Base-by-base conservation (phyloP, 306 rosid genomes). In the Cercis canadensis region DNA sequence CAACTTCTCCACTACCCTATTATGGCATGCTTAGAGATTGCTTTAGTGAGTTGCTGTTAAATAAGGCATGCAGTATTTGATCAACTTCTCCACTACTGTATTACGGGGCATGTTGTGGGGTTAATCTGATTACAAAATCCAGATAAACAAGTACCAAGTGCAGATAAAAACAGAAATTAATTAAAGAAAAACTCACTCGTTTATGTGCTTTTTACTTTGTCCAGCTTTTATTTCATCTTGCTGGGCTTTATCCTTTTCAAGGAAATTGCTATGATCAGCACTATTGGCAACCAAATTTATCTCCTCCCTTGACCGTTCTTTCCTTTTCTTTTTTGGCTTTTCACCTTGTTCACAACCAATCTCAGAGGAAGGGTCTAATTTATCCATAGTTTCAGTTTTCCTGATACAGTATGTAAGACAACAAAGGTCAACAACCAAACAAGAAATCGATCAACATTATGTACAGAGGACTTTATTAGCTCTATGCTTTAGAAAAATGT, bases 161-260 rank as follows among this genome's bases (percentile, higher is more conserved):
- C 47, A 11, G n/a, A 41, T 56, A 47, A 8, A 19, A 75, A 57
- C 18, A 56, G 9, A 24, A 15, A 44, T 36, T 41, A 18, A 31
- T 75, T 44, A 54, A 33, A 60, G 72, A 72, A 67, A 19, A 60
- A 77, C 85, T 77, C 79, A 84, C 92, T 57, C 72, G 50, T 63
- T 52, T 14, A 52, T 37, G 34, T 14, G 58, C 47, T 53, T 57
- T 34, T 19, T 71, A 31, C 9, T 74, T 54, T 57, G 41, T 74
- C 34, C 75, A 34, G 15, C 67, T 11, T 15, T 69, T 55, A 12
- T 49, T 12, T 62, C 77, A 39, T 24, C 17, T 36, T 36, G 7
- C 13, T 36, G 66, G 66, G 14, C n/a, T 17, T 60, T 16, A 16
- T 60, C 66, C 66, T 60, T 6, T 10, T 36, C 39, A 13, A 15